Evolutionary conservation across 163 green algal genomes (phyloP), one percentile per base, ranked within the genome.

Genomic region (Prototheca cutis): DNA sequence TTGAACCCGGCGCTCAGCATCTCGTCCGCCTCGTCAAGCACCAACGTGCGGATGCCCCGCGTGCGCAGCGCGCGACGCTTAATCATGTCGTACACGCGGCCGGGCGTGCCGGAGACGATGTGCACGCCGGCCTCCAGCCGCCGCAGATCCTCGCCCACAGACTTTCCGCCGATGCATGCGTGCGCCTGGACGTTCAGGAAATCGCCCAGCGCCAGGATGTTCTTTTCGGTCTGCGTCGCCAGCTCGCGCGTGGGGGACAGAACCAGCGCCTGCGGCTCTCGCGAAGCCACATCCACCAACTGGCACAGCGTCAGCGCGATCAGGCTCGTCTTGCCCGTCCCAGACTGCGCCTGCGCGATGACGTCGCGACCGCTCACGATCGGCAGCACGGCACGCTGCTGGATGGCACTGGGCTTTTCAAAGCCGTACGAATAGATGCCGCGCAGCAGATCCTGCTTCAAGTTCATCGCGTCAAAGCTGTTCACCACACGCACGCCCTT

Each of bases 81-180:
- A 74, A 98, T 97, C 88, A 98, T 96, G 82, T 99, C 93, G 62
- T 90, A 97, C 39, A 99, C 91, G 51, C 93, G 82, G 19, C 93
- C 93, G 17, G 93, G 93, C 10, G 93, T 99, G 33, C 93, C 93
- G 29, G 76, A 91, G 52, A 99, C 93, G 3, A 95, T 80, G 59
- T 96, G 90, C 49, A 91, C 84, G 18, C 90, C 91, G 23, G 79
- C 68, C 58, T 98, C 91, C 64, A 98, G 78, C 71, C 40, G 33
- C n/a, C 84, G 76, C 33, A 98, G 93, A 73, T 99, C 92, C 61
- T 97, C 88, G 25, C 90, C 91, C 19, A 80, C 45, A 27, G 54
- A 77, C 70, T 94, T 90, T 28, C 90, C 90, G 23, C 90, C 90
- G 36, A 98, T 86, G 78, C 90, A 97, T 7, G 81, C 75, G 67